Evolutionary conservation across 2,329 filamentous ascomycete genomes (phyloP).

Genomic region (Hymenoscyphus infarciens): DNA sequence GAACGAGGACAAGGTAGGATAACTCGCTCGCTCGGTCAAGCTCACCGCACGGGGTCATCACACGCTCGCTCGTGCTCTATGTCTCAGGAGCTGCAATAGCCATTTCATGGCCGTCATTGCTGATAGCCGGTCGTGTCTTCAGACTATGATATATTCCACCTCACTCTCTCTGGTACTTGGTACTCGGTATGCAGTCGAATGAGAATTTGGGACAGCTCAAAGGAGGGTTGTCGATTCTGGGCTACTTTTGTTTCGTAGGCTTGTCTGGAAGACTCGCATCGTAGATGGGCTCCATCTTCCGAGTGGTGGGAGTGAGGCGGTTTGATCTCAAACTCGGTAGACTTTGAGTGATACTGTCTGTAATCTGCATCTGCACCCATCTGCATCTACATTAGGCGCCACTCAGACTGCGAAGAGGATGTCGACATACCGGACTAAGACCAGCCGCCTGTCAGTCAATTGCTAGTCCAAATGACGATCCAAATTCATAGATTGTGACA

Average conservation of each 20-base stretch:
- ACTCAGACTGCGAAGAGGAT: background rate
- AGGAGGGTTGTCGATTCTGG: background rate
- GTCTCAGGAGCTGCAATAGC: background rate
- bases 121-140: background rate
- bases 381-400: conserved; percentile 5
- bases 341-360: conserved; percentile 2
- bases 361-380: background rate
- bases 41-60: background rate
- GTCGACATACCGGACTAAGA: conserved; percentile 3
- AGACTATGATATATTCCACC: background rate
- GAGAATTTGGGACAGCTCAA: background rate
- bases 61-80: background rate
- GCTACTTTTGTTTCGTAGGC: background rate
- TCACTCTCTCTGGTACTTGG: background rate
- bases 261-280: conserved; percentile 4
- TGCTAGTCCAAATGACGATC: background rate
- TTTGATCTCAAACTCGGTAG: conserved; percentile 6
- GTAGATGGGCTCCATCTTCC: conserved; percentile 5
- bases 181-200: conserved; percentile 2
- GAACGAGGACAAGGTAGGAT: background rate
- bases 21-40: background rate
- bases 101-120: background rate
- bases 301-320: conserved; percentile 6
- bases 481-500: background rate
- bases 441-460: background rate